Base-by-base conservation (phyloP, 108 stramenopile species). In the Skeletonema tropicum region DNA sequence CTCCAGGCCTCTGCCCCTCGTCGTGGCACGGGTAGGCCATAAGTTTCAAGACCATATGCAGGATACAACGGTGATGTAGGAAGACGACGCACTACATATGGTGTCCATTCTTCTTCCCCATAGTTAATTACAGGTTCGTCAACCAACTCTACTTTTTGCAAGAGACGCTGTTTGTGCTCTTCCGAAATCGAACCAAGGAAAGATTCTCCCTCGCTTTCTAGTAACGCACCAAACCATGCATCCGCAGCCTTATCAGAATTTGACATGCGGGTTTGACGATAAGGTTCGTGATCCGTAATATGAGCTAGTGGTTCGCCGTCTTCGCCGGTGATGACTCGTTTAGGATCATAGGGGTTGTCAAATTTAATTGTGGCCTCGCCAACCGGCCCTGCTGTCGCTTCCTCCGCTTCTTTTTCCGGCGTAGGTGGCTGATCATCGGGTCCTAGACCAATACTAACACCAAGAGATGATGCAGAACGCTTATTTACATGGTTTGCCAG, bases 1-100 rank as follows among this genome's bases (percentile, higher is more conserved):
- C 92, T 74, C 95, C 95, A 96, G 11, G 95, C 85, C 74, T 96
- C 95, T 17, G 95, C 95, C 31, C 89, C 87, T 33, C 87, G 87
- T 46, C 92, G 75, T 15, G 86, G 86, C 45, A 87, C 80, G 8
- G 94, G 94, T 15, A 95, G 57, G 6, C 94, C 94, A 72, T 86
- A 95, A 58, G 90, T 77, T 66, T 95, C 94, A 36, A 92, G 68
- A 9, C 94, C 94, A 83, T 88, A 95, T 6, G 94, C 89, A 11
- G 94, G 94, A 45, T 77, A 80, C 55, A 95, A 57, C 6, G 92
- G 91, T 63, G 88, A 86, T 75, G 89, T 90, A 33, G 92, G 94
- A 67, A 93, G 79, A 19, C 86, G 85, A 39, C 87, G 78, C 10
- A 38, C 60, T 2, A 86, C 86, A 73, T 91, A 95, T 7, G 94